Evolutionary conservation across 352 stramenopile species (phyloP), one percentile per base, ranked within the genome.

Genomic region (Pythium phragmitis): DNA sequence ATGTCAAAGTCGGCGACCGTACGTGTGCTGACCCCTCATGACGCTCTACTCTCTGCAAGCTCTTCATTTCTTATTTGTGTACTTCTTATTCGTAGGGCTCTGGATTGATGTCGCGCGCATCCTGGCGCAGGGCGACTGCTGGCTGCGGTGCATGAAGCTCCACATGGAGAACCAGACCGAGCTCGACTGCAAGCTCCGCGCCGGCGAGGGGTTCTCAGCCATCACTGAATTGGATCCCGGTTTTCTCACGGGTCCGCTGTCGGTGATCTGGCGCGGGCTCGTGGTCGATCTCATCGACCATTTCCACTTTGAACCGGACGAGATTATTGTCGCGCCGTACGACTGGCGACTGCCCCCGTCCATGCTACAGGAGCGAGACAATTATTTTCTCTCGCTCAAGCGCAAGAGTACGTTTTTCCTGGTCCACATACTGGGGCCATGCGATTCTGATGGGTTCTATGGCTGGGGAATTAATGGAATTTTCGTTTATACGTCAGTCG

Each of bases 331-430:
- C 7, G 85, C 85, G 11, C 71, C 82, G 7, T 94, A 94, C 59
- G 85, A 94, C 73, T 94, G 85, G 85, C 75, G 85, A 23, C 64
- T 94, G n/a, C 85, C 85, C 36, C 79, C 85, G 7, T 79, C 80
- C 50, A 83, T 80, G 39, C 57, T 94, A 14, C 80, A 94, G 47
- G 67, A 86, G 39, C 85, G 85, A 16, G 85, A 94, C 66, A 77
- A 86, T 26, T 94, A 80, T 61, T 94, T 92, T 59, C 77, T 73
- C 42, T 77, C 70, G 36, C 79, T 94, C 60, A 89, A 85, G 68
- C 75, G 74, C 67, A 84, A 90, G 56, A 91, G 81, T 91, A 70
- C 45, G 74, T 75, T 39, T 5, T 33, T 9, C 9, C 26, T 13
- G 11, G 34, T 13, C 34, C 11, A 2, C 11, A 39, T 9, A 13